Percentiles rank a stretch among this genome's conserved stretches.
phyloP scores from a whole-genome alignment of 2,329 filamentous ascomycete species.

The Nemania bipapillata region DNA sequence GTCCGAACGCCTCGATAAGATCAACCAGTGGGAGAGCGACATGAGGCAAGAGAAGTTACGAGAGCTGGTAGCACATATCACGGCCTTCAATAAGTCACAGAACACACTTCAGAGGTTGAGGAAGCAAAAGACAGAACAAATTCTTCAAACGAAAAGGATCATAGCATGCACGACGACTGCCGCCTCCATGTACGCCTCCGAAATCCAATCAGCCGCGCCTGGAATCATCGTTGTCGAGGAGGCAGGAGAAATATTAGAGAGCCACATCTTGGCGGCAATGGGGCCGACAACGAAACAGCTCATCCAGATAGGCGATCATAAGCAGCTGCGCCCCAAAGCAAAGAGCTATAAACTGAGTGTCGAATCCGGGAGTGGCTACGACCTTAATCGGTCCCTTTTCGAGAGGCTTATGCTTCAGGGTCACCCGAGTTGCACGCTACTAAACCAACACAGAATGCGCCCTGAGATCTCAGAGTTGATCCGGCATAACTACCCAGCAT shows the following conservation, averaged over 20 bases:
- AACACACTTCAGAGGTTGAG: slow-evolving; percentile 57
- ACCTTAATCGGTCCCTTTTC: slow-evolving; percentile 75
- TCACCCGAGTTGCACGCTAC: slow-evolving; percentile 64
- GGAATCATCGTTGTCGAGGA: slow-evolving; percentile 76
- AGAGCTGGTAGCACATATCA: slow-evolving; percentile 54
- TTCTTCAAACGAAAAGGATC: slow-evolving; percentile 66
- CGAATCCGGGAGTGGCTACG: slow-evolving; percentile 72
- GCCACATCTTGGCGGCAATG: slow-evolving; percentile 72
- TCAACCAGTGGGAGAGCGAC: slow-evolving; percentile 57
- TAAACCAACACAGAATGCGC: slow-evolving; percentile 74
- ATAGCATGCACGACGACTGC: slow-evolving; percentile 78
- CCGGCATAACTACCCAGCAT: slow-evolving; percentile 69
- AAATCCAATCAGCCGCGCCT: slow-evolving; percentile 65
- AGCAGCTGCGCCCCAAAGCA: slow-evolving; percentile 75
- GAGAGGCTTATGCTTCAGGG: slow-evolving; percentile 71
- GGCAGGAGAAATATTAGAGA: slow-evolving; percentile 77
- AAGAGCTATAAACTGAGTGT: slow-evolving; percentile 69
- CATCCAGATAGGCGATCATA: slow-evolving; percentile 77
- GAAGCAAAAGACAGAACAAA: slow-evolving; percentile 55
- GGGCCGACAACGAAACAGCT: slow-evolving; percentile 58
- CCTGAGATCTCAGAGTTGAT: slow-evolving; percentile 73
- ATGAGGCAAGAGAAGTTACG: slow-evolving; percentile 64
- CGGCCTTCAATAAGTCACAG: slow-evolving; percentile 58
- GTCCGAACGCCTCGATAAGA: slow-evolving; percentile 51
- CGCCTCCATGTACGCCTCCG: slow-evolving; percentile 69